Conservation (phyloP, 768 basidiomycete genomes). For the Erythrobasidium yunnanense region DNA sequence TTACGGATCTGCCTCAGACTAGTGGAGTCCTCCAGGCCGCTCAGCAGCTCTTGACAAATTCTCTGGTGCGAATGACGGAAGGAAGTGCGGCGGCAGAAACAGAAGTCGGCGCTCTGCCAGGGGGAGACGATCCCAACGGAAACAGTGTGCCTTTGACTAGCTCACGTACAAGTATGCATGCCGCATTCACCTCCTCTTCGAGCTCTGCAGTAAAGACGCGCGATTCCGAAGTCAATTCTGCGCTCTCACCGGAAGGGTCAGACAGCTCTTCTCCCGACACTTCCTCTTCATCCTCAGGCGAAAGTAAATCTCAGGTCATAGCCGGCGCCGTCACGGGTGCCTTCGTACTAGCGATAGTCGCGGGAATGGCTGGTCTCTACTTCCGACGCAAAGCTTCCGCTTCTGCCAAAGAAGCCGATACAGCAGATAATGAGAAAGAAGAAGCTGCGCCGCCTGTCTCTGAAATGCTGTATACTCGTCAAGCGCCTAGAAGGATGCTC, state of each 20-base stretch:
- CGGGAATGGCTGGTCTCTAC: constrained; percentile 26
- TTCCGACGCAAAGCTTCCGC: constrained; percentile 20
- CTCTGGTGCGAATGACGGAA: background rate
- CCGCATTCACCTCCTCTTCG: background rate
- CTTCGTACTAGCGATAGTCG: constrained; percentile 25
- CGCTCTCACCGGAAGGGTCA: too few relatives aligned
- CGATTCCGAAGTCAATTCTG: background rate
- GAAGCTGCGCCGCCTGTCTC: constrained; percentile 26
- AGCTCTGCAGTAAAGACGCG: background rate
- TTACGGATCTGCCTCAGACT: background rate
- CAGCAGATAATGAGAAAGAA: background rate
- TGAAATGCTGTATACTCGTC: constrained; percentile 33
- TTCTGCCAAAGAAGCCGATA: background rate
- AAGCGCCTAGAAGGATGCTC: constrained; percentile 24
- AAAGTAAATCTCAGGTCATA: background rate
- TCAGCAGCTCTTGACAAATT: background rate
- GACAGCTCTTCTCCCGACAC: too few relatives aligned
- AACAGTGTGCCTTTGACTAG: background rate
- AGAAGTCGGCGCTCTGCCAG: background rate
- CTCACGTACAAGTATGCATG: too few relatives aligned
- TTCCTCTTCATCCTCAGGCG: too few relatives aligned
- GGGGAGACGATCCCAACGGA: background rate
- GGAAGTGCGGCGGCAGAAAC: background rate
- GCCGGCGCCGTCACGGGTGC: constrained; percentile 25
- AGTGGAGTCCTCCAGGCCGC: background rate